These are phyloP conservation scores for Aspergillus fumigatiaffinis DNA, from an alignment of 2,329 filamentous ascomycete genomes.

Conservation along the genomic window DNA sequence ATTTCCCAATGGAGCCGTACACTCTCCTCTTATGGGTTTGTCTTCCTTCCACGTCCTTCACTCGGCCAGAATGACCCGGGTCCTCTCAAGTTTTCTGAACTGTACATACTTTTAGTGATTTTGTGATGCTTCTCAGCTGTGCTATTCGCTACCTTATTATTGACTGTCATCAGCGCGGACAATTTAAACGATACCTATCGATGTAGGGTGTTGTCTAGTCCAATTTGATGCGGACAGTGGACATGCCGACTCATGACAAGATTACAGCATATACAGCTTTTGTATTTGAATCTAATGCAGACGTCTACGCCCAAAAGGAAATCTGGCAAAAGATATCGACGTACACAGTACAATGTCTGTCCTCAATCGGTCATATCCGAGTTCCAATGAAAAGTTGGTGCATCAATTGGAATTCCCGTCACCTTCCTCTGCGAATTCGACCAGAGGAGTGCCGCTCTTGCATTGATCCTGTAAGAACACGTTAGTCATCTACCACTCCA, in stretches of 20 bases:
- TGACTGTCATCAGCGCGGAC: no score
- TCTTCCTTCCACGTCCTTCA: no score
- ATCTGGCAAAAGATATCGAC: neutral
- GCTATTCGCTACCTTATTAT: no score
- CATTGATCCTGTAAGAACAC: constrained; percentile 61
- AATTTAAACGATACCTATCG: no score
- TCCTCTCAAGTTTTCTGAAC: no score
- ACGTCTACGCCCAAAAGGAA: neutral
- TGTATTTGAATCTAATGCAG: neutral
- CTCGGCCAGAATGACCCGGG: no score
- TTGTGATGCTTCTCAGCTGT: no score
- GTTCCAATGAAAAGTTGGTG: neutral
- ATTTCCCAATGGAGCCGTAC: no score
- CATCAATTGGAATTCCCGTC: constrained; percentile 7
- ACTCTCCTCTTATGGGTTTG: no score
- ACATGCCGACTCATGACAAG: neutral
- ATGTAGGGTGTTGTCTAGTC: no score
- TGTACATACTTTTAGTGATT: no score
- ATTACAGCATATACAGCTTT: neutral
- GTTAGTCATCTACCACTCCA: constrained; percentile 19
- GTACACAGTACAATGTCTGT: neutral
- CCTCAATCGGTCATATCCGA: neutral
- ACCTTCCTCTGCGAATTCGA: constrained; percentile 61
- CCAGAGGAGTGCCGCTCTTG: constrained; percentile 70
- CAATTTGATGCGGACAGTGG: no score